Percentiles rank a stretch among this genome's conserved stretches.
Evolutionary conservation across 2,329 filamentous ascomycete genomes (phyloP).

Genomic region (Beauveria varroae): DNA sequence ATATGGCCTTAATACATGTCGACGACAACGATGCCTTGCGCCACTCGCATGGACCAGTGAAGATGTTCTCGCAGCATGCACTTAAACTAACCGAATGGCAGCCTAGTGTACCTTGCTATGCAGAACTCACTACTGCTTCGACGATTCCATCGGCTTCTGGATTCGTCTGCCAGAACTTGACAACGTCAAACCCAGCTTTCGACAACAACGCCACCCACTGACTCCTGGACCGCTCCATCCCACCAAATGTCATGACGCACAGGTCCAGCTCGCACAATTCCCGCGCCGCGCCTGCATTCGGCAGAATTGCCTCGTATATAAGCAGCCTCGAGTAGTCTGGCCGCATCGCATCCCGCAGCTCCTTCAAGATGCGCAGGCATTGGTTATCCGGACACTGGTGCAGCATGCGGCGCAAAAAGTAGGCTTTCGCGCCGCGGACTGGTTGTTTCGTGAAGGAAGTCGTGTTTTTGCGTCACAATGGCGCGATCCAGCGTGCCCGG

Average conservation of each 20-base stretch:
- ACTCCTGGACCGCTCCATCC: slow-evolving; percentile 15
- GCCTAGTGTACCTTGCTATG: background rate
- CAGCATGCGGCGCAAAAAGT: slow-evolving; percentile 20
- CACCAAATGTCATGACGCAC: slow-evolving; percentile 16
- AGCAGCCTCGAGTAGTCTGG: slow-evolving; percentile 23
- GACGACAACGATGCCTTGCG: background rate
- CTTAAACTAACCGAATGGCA: too few relatives aligned
- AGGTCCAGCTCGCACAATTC: slow-evolving; percentile 16
- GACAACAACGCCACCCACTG: slow-evolving; percentile 16
- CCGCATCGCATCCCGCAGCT: slow-evolving; percentile 14
- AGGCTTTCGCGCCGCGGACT: slow-evolving; percentile 21
- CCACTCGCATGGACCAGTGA: background rate
- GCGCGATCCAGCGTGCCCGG: slow-evolving; percentile 13
- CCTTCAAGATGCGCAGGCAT: slow-evolving; percentile 15
- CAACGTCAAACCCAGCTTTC: slow-evolving; percentile 13
- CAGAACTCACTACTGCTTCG: background rate
- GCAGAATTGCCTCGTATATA: slow-evolving; percentile 22
- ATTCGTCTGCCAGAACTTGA: slow-evolving; percentile 3
- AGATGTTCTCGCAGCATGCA: background rate
- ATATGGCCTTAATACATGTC: background rate
- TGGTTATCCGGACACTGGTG: slow-evolving; percentile 20
- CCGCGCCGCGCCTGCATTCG: slow-evolving; percentile 11
- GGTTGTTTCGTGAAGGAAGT: slow-evolving; percentile 27
- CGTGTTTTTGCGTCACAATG: slow-evolving; percentile 24
- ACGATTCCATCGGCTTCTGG: background rate